Conservation (phyloP, 768 basidiomycete species). For the Cystofilobasidium macerans region DNA sequence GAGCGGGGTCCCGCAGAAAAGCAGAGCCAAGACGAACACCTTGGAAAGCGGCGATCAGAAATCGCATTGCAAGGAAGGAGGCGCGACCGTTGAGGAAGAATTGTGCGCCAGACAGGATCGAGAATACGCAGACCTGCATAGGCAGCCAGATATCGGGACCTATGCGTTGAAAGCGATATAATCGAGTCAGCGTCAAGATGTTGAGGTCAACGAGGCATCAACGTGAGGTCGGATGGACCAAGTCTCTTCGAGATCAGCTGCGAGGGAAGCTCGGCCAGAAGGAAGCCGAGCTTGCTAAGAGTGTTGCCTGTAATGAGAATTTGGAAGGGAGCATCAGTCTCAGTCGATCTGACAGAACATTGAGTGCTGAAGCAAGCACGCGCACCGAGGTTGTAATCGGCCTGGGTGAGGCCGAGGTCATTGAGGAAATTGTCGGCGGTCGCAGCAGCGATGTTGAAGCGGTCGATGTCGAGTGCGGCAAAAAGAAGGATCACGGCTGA, state of each 20-base stretch:
- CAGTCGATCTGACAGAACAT: too few species aligned
- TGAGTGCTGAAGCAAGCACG: too few species aligned
- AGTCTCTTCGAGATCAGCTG: constrained; percentile 22
- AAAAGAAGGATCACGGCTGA: constrained; percentile 50
- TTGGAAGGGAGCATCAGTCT: too few species aligned
- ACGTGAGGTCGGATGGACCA: too few species aligned
- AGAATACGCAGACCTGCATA: constrained; percentile 34
- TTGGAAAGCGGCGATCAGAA: constrained; percentile 43
- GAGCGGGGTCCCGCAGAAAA: too few species aligned
- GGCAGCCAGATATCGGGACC: constrained; percentile 36
- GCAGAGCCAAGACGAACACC: constrained; percentile 45
- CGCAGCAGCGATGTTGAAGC: constrained; percentile 46
- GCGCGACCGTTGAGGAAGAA: constrained; percentile 12
- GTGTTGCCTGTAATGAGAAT: constrained; percentile 43
- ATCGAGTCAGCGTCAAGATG: too few species aligned
- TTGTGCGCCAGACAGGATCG: constrained; percentile 26
- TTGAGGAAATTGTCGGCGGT: constrained; percentile 29
- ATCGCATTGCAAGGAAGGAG: constrained; percentile 23
- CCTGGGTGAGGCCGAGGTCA: constrained; percentile 29
- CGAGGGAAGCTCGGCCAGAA: constrained; percentile 30
- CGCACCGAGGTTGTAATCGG: constrained; percentile 29
- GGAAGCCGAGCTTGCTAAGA: constrained; percentile 34
- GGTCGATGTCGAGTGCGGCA: constrained; percentile 34
- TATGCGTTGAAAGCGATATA: too few species aligned
- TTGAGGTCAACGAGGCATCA: too few species aligned